Conservation (phyloP, 1,139 yeast species). For the Meyerozyma carpophila region DNA sequence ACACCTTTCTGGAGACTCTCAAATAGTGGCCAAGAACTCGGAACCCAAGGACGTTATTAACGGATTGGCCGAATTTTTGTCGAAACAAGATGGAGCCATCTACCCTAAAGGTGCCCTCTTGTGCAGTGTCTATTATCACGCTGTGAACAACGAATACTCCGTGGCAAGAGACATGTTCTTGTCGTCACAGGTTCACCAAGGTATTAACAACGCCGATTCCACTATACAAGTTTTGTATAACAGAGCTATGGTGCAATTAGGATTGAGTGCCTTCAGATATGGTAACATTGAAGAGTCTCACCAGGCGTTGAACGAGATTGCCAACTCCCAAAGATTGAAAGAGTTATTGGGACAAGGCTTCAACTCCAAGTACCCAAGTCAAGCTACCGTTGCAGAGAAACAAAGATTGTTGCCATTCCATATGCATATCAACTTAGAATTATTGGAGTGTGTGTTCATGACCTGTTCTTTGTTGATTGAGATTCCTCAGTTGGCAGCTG, state of each 20-base stretch:
- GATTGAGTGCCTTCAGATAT: slow-evolving; percentile 89
- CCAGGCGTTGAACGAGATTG: slow-evolving; percentile 82
- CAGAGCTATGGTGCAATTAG: slow-evolving; percentile 93
- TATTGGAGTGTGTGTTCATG: slow-evolving; percentile 89
- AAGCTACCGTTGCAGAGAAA: slow-evolving; percentile 55
- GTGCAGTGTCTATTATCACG: slow-evolving; percentile 83
- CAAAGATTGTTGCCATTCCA: slow-evolving; percentile 93
- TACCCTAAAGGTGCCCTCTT: slow-evolving; percentile 82
- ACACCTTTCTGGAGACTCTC: slow-evolving; percentile 33
- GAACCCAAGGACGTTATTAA: slow-evolving; percentile 71
- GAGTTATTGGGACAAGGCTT: slow-evolving; percentile 94
- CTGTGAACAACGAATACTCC: slow-evolving; percentile 77
- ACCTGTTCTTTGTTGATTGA: slow-evolving; percentile 88
- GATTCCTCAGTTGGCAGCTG: slow-evolving; percentile 71
- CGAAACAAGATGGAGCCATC: slow-evolving; percentile 59
- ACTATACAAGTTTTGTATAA: slow-evolving; percentile 87
- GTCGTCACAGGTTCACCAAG: slow-evolving; percentile 75
- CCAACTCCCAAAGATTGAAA: slow-evolving; percentile 80
- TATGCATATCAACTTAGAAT: slow-evolving; percentile 94
- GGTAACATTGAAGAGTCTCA: slow-evolving; percentile 87
- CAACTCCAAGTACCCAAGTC: slow-evolving; percentile 60
- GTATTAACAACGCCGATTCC: slow-evolving; percentile 81
- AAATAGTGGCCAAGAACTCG: slow-evolving; percentile 38
- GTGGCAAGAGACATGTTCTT: slow-evolving; percentile 86
- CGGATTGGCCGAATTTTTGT: slow-evolving; percentile 80